Evolutionary conservation across 192 early-diverging fungal species (phyloP).

Genomic region (Backusella circina): DNA sequence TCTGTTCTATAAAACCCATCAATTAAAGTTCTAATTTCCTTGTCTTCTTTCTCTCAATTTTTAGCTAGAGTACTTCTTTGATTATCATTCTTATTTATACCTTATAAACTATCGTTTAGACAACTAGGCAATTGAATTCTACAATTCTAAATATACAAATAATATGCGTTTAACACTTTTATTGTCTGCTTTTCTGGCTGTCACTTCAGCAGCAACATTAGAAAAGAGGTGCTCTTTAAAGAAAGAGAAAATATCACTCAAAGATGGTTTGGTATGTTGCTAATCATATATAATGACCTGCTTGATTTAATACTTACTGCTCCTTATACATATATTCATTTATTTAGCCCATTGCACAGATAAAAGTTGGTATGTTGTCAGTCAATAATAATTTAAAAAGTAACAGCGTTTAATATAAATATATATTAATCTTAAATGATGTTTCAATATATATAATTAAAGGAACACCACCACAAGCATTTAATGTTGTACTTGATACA

Average conservation of each 20-base stretch:
- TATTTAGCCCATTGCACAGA: constrained; percentile 10
- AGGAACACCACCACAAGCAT: constrained; percentile 31
- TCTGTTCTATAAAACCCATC: background rate
- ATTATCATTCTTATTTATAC: constrained; percentile 3
- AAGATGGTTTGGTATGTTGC: constrained; percentile 26
- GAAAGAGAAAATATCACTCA: constrained; percentile 15
- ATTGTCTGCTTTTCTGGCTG: background rate
- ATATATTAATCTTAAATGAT: background rate
- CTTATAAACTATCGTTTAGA: background rate
- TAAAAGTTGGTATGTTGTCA: constrained; percentile 20
- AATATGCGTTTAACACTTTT: constrained; percentile 5
- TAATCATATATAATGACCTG: background rate
- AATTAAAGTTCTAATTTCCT: background rate
- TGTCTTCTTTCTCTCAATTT: background rate
- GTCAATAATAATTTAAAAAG: background rate
- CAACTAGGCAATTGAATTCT: background rate
- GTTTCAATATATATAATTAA: background rate
- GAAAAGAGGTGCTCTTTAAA: constrained; percentile 11
- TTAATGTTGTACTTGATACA: constrained; percentile 27
- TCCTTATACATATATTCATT: background rate
- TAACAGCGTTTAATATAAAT: background rate
- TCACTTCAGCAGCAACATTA: constrained; percentile 8
- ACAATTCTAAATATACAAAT: background rate
- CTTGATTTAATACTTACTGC: background rate
- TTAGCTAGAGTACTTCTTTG: background rate